Base-by-base conservation (phyloP, 257 asterid genomes). In the Primulina eburnea region DNA sequence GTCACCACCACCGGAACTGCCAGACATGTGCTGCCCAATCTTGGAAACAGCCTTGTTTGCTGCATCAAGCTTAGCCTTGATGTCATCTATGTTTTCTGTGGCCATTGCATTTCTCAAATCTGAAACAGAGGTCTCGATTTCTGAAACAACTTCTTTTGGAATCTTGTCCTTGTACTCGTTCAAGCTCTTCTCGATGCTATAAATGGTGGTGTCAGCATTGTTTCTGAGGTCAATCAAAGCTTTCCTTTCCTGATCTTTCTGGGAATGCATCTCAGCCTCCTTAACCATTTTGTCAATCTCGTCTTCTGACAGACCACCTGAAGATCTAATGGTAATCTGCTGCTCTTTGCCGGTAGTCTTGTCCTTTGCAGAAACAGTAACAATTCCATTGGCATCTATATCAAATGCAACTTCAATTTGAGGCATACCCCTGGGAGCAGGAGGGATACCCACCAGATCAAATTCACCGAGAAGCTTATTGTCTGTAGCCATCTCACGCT, bases 231-330 rank as follows among this genome's bases (percentile, higher is more conserved):
- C 92, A 0, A 86, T 86, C 77, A 86, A 69, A 1, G 92, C 73
- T 70, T 87, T 87, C 77, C 85, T 82, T 69, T 87, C 92, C 64
- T 87, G 92, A 74, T 87, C 92, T 77, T 68, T 84, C 73, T 84
- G 90, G 56, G 92, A 76, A n/a, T 87, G 92, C 35, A 81, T 63
- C 81, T 88, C 95, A 0, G 88, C 92, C 77, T 88, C 95, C 79
- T 71, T 82, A 5, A 85, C 95, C 95, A 88, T 85, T 79, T 88
- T 84, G 26, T 88, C 90, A 4, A 84, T 84, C 73, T 86, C 95
- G 0, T 81, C 86, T 35, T 88, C 92, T 7, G 90, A 86, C 1
- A 86, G 70, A 34, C 95, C 92, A 7, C 95, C 89, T 1, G 92
- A 86, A 0, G 89, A 84, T 10, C 86, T 70, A 11, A 88, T 86